Conservation (phyloP, 768 basidiomycete species). For the Pisolithus orientalis region DNA sequence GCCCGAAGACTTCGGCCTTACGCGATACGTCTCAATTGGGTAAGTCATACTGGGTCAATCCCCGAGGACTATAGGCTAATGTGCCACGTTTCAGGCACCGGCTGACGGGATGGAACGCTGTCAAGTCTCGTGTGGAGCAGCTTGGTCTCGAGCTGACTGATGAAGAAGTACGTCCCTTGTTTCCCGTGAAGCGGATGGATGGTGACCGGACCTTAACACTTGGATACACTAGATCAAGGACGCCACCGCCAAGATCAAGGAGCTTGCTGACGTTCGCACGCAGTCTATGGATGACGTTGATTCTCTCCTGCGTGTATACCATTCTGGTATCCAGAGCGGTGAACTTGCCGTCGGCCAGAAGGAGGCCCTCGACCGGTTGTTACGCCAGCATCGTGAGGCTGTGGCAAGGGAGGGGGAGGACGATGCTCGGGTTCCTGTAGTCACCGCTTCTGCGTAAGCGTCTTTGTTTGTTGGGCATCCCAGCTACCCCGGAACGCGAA, state of each 20-base stretch:
- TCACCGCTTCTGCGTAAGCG: neutral
- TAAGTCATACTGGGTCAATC: conserved; percentile 24
- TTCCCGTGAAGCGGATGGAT: neutral
- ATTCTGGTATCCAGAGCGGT: conserved; percentile 88
- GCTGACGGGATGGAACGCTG: conserved; percentile 98
- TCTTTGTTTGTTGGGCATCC: neutral
- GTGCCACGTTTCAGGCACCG: conserved; percentile 56
- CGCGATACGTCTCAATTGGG: conserved; percentile 97
- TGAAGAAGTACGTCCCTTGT: conserved; percentile 53
- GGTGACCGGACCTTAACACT: conserved; percentile 1
- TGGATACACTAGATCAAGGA: conserved; percentile 72
- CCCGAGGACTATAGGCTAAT: neutral
- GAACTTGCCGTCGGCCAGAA: conserved; percentile 92
- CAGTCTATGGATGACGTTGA: conserved; percentile 99
- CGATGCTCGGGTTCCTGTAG: conserved; percentile 7
- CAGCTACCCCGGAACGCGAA: neutral
- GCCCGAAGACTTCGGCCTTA: conserved; percentile 98
- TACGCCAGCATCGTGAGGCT: conserved; percentile 65
- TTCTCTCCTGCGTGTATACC: conserved; percentile 91
- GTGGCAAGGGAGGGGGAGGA: neutral
- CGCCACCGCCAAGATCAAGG: conserved; percentile 98
- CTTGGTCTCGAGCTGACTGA: conserved; percentile 85
- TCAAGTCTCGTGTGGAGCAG: conserved; percentile 99
- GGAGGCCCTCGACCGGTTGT: conserved; percentile 80
- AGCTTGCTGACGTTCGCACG: conserved; percentile 95